Evolutionary conservation across 805 yeast species (phyloP).

Genomic region (Debaryomyces tyrocola): DNA sequence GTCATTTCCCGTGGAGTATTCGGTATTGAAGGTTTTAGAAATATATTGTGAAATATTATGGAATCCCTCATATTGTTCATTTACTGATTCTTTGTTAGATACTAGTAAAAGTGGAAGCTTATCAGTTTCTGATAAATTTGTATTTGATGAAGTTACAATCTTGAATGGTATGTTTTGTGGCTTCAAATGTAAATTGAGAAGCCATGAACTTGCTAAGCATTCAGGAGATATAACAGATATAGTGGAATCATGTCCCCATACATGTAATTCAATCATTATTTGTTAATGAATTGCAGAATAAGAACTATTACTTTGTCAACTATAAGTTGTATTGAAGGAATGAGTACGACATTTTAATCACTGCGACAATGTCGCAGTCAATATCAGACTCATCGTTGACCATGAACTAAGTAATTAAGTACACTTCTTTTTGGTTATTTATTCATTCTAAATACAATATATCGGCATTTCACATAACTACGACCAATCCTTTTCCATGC

Average conservation of each 20-base stretch:
- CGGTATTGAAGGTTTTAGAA: neutral
- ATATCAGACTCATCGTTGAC: neutral
- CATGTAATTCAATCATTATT: constrained; percentile 39
- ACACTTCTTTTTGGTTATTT: neutral
- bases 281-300: neutral
- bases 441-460: neutral
- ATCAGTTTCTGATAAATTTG: constrained; percentile 50
- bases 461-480: neutral
- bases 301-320: too few species aligned
- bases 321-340: too few species aligned
- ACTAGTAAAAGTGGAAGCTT: constrained; percentile 49
- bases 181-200: constrained; percentile 25
- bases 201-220: constrained; percentile 48
- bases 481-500: neutral
- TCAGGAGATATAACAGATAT: constrained; percentile 53
- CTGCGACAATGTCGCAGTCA: neutral
- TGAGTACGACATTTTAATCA: neutral
- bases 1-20: neutral
- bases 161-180: constrained; percentile 15
- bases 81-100: constrained; percentile 1
- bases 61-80: constrained; percentile 18
- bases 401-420: neutral
- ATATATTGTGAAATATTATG: constrained; percentile 10
- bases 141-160: constrained; percentile 58
- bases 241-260: constrained; percentile 50